These are phyloP conservation scores for Saccharum officinarum DNA, from an alignment of 176 grass and related monocot species.

Conservation along the genomic window DNA sequence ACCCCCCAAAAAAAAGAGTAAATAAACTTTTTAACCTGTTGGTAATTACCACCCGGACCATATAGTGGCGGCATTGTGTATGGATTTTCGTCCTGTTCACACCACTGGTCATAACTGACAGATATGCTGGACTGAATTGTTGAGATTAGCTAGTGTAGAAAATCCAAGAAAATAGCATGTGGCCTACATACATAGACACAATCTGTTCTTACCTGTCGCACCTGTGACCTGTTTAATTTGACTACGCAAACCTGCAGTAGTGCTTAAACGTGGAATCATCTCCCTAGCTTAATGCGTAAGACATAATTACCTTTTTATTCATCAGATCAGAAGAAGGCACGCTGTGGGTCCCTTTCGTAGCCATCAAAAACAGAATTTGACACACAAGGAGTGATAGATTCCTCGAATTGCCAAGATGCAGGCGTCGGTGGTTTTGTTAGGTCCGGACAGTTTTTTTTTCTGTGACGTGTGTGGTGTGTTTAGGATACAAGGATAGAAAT, in stretches of 20 bases:
- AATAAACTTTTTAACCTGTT: neutral
- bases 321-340: neutral
- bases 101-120: neutral
- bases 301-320: neutral
- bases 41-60: neutral
- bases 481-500: neutral
- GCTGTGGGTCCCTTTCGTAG: neutral
- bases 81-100: neutral
- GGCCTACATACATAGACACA: neutral
- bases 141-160: neutral
- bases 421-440: constrained; percentile 42
- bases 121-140: neutral
- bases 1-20: neutral
- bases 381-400: neutral
- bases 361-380: neutral
- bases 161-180: neutral
- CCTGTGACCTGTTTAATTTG: neutral
- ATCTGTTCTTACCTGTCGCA: neutral
- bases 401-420: neutral
- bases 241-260: neutral
- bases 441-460: neutral
- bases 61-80: neutral
- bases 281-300: neutral
- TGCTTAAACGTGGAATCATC: neutral
- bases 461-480: neutral